These are phyloP conservation scores for Ramaria sp. DNA, from an alignment of 768 basidiomycete genomes.

Conservation along the genomic window DNA sequence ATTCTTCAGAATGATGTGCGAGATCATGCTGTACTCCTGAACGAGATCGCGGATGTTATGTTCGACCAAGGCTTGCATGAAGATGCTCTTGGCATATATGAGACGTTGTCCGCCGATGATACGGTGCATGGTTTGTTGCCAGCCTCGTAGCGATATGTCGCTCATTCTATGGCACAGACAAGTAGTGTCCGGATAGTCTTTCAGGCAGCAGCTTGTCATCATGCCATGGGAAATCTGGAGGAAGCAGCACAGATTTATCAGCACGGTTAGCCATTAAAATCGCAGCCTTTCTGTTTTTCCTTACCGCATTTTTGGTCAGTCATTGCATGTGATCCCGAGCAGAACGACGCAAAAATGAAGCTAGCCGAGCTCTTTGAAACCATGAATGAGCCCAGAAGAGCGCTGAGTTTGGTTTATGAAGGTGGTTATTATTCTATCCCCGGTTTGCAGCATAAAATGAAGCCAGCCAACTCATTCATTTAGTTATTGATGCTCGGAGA, in stretches of 20 bases:
- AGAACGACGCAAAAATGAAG: conserved; percentile 80
- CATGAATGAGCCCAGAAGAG: conserved; percentile 66
- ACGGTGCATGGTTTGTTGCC: conserved; percentile 35
- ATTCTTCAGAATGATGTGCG: conserved; percentile 62
- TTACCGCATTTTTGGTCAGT: too few species aligned
- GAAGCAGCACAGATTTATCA: conserved; percentile 80
- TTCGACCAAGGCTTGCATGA: conserved; percentile 66
- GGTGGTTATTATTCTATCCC: conserved; percentile 35
- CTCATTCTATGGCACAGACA: conserved; percentile 35
- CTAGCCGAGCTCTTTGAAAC: conserved; percentile 88
- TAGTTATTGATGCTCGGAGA: conserved; percentile 28
- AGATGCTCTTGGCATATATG: conserved; percentile 74
- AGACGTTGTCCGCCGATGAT: conserved; percentile 62
- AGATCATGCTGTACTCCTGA: conserved; percentile 70
- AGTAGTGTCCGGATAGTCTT: conserved; percentile 60
- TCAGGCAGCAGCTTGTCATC: conserved; percentile 75
- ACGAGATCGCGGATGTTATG: conserved; percentile 79
- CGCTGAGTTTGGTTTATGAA: conserved; percentile 75
- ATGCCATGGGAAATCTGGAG: conserved; percentile 60
- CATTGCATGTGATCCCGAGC: conserved; percentile 56
- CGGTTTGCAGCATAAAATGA: too few species aligned
- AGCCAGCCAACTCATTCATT: background rate
- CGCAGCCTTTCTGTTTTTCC: background rate
- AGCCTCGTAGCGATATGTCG: background rate
- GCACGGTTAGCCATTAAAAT: conserved; percentile 41